These are phyloP conservation scores for Coffea canephora DNA, from an alignment of 257 asterid genomes.

Conservation along the genomic window DNA sequence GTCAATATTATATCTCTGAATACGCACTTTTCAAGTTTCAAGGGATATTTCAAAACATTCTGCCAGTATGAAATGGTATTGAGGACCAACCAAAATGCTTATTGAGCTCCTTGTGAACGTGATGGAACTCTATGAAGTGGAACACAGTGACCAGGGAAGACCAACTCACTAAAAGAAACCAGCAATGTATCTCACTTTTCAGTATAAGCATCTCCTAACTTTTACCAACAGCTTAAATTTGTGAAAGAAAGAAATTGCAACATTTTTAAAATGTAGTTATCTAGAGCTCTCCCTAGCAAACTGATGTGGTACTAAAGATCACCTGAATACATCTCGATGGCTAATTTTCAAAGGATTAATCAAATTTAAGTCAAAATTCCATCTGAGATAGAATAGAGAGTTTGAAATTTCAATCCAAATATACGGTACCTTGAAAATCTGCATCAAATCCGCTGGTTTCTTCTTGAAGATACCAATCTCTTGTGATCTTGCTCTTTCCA, in stretches of 20 bases:
- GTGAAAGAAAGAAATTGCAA: background rate
- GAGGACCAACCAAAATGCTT: background rate
- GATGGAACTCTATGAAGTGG: background rate
- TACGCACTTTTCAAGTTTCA: background rate
- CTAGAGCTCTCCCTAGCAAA: background rate
- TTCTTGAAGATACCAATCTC: constrained; percentile 82
- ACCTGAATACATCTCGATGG: background rate
- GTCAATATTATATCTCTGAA: background rate
- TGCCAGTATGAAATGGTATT: background rate
- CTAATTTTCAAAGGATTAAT: background rate
- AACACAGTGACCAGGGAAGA: background rate
- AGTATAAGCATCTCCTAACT: background rate
- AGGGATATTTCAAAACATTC: background rate
- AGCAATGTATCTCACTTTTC: background rate
- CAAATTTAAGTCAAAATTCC: background rate
- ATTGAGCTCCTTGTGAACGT: constrained; percentile 1
- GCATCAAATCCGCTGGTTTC: constrained; percentile 85
- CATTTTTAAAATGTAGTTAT: constrained; percentile 8
- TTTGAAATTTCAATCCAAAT: background rate
- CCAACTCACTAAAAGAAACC: background rate
- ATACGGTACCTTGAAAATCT: constrained; percentile 73
- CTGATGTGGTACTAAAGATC: background rate
- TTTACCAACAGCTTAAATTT: background rate
- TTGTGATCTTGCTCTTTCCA: constrained; percentile 88
- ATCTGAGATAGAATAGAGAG: background rate